phyloP scores from a whole-genome alignment of 108 stramenopile species.

The Asterionellopsis glacialis region DNA sequence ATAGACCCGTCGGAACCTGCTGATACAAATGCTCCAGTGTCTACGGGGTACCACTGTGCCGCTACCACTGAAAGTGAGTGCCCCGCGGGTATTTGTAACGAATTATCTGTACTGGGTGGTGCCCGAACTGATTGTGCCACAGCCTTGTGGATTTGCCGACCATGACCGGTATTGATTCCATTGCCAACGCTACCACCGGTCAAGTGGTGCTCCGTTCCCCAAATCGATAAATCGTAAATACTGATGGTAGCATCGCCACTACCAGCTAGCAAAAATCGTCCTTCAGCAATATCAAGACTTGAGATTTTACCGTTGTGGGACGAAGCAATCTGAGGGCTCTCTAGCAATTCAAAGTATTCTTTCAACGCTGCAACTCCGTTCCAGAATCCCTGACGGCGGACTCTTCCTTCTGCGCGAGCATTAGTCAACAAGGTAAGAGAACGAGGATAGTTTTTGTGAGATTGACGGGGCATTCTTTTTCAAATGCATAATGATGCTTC shows the following conservation, averaged over 20 bases:
- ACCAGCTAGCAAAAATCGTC: slow-evolving; percentile 66
- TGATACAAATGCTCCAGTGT: slow-evolving; percentile 73
- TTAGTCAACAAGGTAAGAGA: no score
- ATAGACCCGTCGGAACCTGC: slow-evolving; percentile 45
- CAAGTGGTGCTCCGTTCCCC: slow-evolving; percentile 32
- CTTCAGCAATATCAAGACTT: slow-evolving; percentile 12
- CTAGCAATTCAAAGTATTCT: no score
- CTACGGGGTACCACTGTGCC: slow-evolving; percentile 74
- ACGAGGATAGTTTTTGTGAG: no score
- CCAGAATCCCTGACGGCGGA: no score
- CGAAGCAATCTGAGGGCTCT: slow-evolving; percentile 3
- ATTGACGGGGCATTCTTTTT: no score
- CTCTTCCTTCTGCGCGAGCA: no score
- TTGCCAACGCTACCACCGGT: slow-evolving; percentile 4
- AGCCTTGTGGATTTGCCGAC: slow-evolving; percentile 19
- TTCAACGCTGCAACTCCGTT: no score
- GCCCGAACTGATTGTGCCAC: slow-evolving; percentile 48
- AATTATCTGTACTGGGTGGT: slow-evolving; percentile 1
- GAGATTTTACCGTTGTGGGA: slow-evolving; percentile 1
- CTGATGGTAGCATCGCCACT: slow-evolving; percentile 53
- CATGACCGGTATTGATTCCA: not conserved
- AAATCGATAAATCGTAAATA: slow-evolving; percentile 62
- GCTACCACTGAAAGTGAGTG: slow-evolving; percentile 42
- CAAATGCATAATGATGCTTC: no score
- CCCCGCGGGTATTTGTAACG: slow-evolving; percentile 31